Evolutionary conservation across 345 rosid species (phyloP).

Genomic region (Adansonia digitata): DNA sequence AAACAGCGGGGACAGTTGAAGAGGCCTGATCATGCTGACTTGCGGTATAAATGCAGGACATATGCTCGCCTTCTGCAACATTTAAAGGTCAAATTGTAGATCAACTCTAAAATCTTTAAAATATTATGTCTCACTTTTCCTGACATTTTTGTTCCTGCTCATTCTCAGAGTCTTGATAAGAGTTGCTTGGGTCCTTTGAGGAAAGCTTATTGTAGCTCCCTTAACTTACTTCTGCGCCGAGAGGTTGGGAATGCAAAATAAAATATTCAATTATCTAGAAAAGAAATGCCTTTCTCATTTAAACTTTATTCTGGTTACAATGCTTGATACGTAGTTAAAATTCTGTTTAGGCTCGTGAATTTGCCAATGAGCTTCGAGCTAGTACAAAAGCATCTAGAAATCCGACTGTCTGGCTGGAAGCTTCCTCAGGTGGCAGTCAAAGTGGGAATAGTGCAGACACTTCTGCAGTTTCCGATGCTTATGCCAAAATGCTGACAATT

Average conservation of each 20-base stretch:
- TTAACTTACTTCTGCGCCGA: slow-evolving; percentile 95
- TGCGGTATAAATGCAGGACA: slow-evolving; percentile 97
- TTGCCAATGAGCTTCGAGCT: slow-evolving; percentile 98
- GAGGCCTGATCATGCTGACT: slow-evolving; percentile 99
- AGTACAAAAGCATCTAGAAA: slow-evolving; percentile 95
- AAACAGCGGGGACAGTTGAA: slow-evolving; percentile 94
- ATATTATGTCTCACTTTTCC: slow-evolving; percentile 1
- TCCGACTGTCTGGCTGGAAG: slow-evolving; percentile 97
- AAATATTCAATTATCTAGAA: neutral
- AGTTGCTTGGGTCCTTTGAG: slow-evolving; percentile 82
- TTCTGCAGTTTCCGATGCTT: slow-evolving; percentile 91
- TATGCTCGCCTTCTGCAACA: slow-evolving; percentile 98
- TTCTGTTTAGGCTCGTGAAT: slow-evolving; percentile 85
- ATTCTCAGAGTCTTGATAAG: slow-evolving; percentile 80
- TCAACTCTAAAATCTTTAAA: slow-evolving; percentile 6
- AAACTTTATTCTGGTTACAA: neutral
- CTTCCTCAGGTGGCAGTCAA: slow-evolving; percentile 76
- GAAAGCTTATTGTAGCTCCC: slow-evolving; percentile 96
- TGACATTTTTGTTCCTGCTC: slow-evolving; percentile 15
- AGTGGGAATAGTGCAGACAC: slow-evolving; percentile 66
- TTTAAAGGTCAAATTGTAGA: slow-evolving; percentile 57
- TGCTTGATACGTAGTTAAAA: neutral
- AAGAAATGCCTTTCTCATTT: slow-evolving; percentile 1
- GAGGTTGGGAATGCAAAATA: slow-evolving; percentile 54
- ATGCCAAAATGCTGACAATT: slow-evolving; percentile 93